Base-by-base conservation (phyloP, 768 basidiomycete species). In the Leccinellum rugosiceps region DNA sequence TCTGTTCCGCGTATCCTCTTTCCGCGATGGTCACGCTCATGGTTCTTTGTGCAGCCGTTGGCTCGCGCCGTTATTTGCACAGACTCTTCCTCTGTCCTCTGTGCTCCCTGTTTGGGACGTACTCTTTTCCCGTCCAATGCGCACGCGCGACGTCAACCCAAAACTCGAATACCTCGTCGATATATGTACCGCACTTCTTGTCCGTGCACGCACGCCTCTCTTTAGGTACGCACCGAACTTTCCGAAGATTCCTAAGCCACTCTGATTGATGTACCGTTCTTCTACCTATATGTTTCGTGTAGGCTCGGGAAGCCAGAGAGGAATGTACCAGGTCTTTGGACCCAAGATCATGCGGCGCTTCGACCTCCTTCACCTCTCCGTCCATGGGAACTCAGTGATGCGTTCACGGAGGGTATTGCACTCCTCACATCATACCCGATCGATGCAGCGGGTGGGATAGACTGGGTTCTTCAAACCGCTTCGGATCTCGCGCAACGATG, bases 81-180 rank as follows among this genome's bases (percentile, higher is more conserved):
- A 90, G 61, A 87, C 89, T 2, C 68, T 92, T n/a, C 87, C 90
- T 0, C 63, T 88, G 19, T 64, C 79, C 1, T 79, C 82, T 8
- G 75, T 88, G 9, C 72, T 88, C 17, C 75, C 79, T 15, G 69
- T 84, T 5, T 92, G 90, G 90, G 90, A 92, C 66, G 79, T 80
- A 3, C 62, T 92, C 13, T 88, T 91, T 60, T 80, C 86, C 50
- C 76, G 78, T 34, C 80, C 81, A 0, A 76, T 77, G 73, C 76
- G 83, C 62, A 77, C 81, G 45, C 80, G 82, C 34, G 68, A 74
- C n/a, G 35, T 44, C 10, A 82, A 83, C 59, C 80, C 82, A 21
- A 90, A 87, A 68, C 74, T 90, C 2, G 86, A 90, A 25, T 78
- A 78, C 61, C 76, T 91, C n/a, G 66, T 90, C 52, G 86, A 90